Evolutionary conservation across 1,139 yeast genomes (phyloP), one percentile per base, ranked within the genome.

Genomic region (Saccharomyces hybrid): DNA sequence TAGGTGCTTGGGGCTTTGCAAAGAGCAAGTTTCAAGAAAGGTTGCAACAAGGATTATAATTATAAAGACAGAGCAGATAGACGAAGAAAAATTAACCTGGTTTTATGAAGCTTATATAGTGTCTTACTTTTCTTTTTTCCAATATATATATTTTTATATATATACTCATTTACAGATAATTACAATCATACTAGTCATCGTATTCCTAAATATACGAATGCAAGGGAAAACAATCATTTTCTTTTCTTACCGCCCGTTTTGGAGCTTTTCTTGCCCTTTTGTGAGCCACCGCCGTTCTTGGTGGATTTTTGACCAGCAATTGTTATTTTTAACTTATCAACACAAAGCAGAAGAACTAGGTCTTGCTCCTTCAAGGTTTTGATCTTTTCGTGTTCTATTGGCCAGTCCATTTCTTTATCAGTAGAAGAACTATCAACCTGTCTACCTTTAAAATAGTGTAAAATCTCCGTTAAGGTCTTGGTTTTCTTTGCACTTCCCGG

Each of bases 401-500:
- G 84, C 96, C 96, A 89, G 55, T 85, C 90, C 57, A 70, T 59
- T 54, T 78, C 81, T 27, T 76, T 71, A 60, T 86, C 93, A 16
- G 70, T 65, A 44, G 72, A 71, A 9, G 73, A 64, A 2, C 72
- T 57, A 60, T 85, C 93, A 26, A 80, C 66, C 57, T 83, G 81
- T 55, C 89, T 75, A 38, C 73, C 74, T 48, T 77, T 72, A 64
- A 90, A 83, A 61, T 78, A 78, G 58, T 81, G 78, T 53, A 90
- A 63, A 1, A 82, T 76, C 57, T 90, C 96, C 56, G 78, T 78
- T 42, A 89, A 76, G 0, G 95, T 84, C 66, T 93, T 93, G 2
- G 97, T 96, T 70, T 91, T 93, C 69, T 95, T 93, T 29, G 85
- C 84, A 47, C 79, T 76, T 0, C 99, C 99, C 0, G 96, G 95